Evolutionary conservation across 2,329 filamentous ascomycete genomes (phyloP).

Genomic region (Didymella exigua): DNA sequence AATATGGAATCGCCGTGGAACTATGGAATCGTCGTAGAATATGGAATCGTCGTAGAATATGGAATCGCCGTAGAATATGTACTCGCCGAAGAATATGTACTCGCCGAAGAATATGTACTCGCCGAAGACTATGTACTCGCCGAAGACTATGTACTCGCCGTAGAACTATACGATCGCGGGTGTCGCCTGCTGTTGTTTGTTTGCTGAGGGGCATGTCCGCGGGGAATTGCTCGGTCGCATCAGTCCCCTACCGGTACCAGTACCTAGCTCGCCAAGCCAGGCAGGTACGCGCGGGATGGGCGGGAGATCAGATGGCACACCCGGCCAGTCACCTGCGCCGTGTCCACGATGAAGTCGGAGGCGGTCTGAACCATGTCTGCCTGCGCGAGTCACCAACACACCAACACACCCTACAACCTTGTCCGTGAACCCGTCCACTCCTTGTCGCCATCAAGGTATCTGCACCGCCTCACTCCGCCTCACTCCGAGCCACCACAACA

Average conservation of each 20-base stretch:
- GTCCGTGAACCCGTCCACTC: conserved; percentile 16
- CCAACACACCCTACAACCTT: neutral
- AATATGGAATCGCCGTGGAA: no score
- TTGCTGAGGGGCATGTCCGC: conserved; percentile 16
- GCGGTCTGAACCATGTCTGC: conserved; percentile 30
- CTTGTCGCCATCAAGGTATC: conserved; percentile 16
- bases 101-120: no score
- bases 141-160: no score
- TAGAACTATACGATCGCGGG: neutral
- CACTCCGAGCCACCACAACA: conserved; percentile 5
- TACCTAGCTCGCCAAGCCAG: conserved; percentile 13
- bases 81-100: no score
- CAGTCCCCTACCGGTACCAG: conserved; percentile 4
- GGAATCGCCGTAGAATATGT: no score
- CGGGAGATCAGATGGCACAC: conserved; percentile 8
- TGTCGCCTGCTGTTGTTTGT: neutral
- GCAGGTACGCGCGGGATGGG: conserved; percentile 9
- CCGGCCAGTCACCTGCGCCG: conserved; percentile 23
- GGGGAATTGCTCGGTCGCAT: conserved; percentile 18
- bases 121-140: no score
- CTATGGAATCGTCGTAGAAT: no score
- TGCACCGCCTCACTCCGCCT: conserved; percentile 15
- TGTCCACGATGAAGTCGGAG: conserved; percentile 19
- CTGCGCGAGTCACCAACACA: conserved; percentile 3
- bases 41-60: no score